These are phyloP conservation scores for Cryoendolithus antarcticus DNA, from an alignment of 2,329 filamentous ascomycete species.

Conservation along the genomic window DNA sequence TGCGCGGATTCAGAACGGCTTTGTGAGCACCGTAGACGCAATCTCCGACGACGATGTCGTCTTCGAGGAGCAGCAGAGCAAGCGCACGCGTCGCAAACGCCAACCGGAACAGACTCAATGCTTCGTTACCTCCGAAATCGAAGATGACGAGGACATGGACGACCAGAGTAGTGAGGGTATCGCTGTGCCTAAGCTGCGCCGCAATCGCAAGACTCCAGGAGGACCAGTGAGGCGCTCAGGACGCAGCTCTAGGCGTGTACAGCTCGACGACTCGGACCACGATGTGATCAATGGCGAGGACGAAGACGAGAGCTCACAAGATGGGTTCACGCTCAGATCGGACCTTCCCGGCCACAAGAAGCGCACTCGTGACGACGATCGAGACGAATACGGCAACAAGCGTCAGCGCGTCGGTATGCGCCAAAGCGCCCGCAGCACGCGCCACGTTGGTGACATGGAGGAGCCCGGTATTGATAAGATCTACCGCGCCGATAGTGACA, in stretches of 20 bases:
- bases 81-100: constrained; percentile 10
- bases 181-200: too few relatives aligned
- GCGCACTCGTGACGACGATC: constrained; percentile 17
- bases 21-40: constrained; percentile 19
- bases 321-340: constrained; percentile 24
- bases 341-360: constrained; percentile 28
- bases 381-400: constrained; percentile 3
- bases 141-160: constrained; percentile 36
- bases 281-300: constrained; percentile 7
- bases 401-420: constrained; percentile 19
- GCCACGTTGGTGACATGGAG: constrained; percentile 36
- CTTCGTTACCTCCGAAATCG: constrained; percentile 9
- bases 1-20: constrained; percentile 6
- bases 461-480: constrained; percentile 48
- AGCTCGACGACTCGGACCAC: constrained; percentile 4
- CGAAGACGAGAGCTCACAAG: constrained; percentile 18
- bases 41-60: constrained; percentile 9
- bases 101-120: constrained; percentile 14
- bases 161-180: constrained; percentile 10
- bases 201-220: too few relatives aligned
- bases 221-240: neutral
- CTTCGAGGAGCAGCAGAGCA: constrained; percentile 5
- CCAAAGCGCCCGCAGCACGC: constrained; percentile 34
- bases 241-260: neutral
- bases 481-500: constrained; percentile 32